A percentile compares a stretch with the other conserved stretches of the same genome.
These are phyloP conservation scores for Arachis monticola DNA, from an alignment of 331 rosid species.

Conservation along the genomic window DNA sequence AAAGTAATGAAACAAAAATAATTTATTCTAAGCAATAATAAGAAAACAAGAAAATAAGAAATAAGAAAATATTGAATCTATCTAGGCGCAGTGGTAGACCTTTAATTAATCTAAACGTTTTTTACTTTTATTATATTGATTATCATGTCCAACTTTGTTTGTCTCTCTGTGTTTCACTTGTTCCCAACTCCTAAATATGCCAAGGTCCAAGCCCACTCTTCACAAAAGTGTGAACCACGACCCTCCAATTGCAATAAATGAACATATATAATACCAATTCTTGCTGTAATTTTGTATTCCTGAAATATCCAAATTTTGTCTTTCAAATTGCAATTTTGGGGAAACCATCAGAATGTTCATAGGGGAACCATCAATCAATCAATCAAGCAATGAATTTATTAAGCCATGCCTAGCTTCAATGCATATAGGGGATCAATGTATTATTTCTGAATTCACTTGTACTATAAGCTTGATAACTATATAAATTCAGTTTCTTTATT, in stretches of 20 bases:
- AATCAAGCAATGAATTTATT: too few relatives aligned
- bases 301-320: too few relatives aligned
- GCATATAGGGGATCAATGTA: too few relatives aligned
- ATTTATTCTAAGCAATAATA: neutral
- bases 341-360: too few relatives aligned
- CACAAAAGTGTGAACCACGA: slow-evolving; percentile 8
- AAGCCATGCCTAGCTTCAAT: too few relatives aligned
- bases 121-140: slow-evolving; percentile 32
- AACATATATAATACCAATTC: too few relatives aligned
- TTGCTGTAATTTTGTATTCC: too few relatives aligned
- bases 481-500: too few relatives aligned
- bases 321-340: too few relatives aligned
- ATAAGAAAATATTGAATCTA: neutral
- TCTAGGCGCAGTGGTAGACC: neutral
- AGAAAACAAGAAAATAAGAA: neutral
- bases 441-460: too few relatives aligned
- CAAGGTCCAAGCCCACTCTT: slow-evolving; percentile 8
- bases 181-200: neutral
- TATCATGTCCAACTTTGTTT: slow-evolving; percentile 40
- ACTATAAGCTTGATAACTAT: too few relatives aligned
- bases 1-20: neutral
- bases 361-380: too few relatives aligned
- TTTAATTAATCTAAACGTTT: slow-evolving; percentile 21
- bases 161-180: slow-evolving; percentile 35
- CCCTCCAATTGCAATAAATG: slow-evolving; percentile 26